These are phyloP conservation scores for Marasmius oreades DNA, from an alignment of 1,284 basidiomycete genomes.

Conservation along the genomic window DNA sequence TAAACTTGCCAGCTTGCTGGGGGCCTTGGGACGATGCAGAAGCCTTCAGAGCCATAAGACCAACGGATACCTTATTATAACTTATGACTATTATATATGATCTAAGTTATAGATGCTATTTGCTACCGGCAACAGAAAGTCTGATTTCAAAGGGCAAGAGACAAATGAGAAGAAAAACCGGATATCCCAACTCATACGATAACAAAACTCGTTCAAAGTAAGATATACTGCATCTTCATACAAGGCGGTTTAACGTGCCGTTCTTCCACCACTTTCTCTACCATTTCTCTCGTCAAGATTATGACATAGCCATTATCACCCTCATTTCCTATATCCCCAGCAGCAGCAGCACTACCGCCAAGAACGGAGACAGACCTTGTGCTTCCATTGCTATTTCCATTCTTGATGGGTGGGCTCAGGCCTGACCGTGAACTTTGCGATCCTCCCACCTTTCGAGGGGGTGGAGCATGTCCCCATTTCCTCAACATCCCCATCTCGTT, in stretches of 20 bases:
- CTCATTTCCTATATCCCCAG: neutral
- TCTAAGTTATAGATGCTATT: neutral
- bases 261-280: conserved; percentile 13
- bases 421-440: neutral
- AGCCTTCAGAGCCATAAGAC: conserved; percentile 23
- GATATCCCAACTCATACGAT: neutral
- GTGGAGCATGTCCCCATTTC: conserved; percentile 23
- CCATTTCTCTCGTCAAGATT: conserved; percentile 16
- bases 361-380: neutral
- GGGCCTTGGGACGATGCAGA: conserved; percentile 39
- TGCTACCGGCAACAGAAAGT: neutral
- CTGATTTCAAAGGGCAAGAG: neutral
- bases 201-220: neutral
- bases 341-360: neutral
- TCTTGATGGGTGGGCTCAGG: neutral
- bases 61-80: neutral
- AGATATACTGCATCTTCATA: conserved; percentile 1
- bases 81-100: neutral
- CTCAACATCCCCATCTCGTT: conserved; percentile 81
- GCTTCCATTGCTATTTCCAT: neutral
- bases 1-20: conserved; percentile 37
- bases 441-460: neutral
- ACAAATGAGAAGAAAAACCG: neutral
- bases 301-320: conserved; percentile 9
- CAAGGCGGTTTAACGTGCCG: conserved; percentile 10